Evolutionary conservation across 1,284 basidiomycete species (phyloP), one percentile per base, ranked within the genome.

Genomic region (Ceratobasidium sp.): DNA sequence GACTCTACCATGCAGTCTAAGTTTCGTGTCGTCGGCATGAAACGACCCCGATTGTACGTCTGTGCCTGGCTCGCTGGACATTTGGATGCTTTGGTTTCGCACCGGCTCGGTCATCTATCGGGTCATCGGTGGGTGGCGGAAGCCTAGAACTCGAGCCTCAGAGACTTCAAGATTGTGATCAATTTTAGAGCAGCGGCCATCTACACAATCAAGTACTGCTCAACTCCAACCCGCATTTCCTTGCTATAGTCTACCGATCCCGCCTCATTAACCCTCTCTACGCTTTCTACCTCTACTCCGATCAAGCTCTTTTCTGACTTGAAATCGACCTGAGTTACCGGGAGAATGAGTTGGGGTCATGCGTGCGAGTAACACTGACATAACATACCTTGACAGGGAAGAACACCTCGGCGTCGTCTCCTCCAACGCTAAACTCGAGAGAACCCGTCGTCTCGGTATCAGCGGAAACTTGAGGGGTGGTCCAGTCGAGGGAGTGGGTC

Each of bases 391-490:
- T 88, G 79, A 99, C 95, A 6, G 97, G 97, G 94, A 98, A 99
- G 89, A 98, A 97, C 13, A 90, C 91, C 20, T 92, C 92, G 0
- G 89, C 86, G 80, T 97, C 95, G 81, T 96, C 95, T 2, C 96
- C 95, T 40, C 91, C 92, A 71, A 95, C 91, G 42, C 89, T 92
- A 86, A 99, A 98, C 83, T 98, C 95, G 82, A 99, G 88, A 15
- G 91, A 93, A 12, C 97, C 96, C 0, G 91, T 92, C 44, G 89
- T 90, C 51, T 88, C 87, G 68, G 90, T 89, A 26, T 83, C 81
- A 1, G 89, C 82, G 13, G 90, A 90, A 79, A 97, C 87, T 15
- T 86, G 82, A 0, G 92, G 89, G 70, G 95, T 91, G 4, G 89
- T 89, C 97, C 97, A 99, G 70, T 95, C 91, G 77, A 99, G 90